phyloP scores from a whole-genome alignment of 2,329 filamentous ascomycete species.

The Colletotrichum shisoi region DNA sequence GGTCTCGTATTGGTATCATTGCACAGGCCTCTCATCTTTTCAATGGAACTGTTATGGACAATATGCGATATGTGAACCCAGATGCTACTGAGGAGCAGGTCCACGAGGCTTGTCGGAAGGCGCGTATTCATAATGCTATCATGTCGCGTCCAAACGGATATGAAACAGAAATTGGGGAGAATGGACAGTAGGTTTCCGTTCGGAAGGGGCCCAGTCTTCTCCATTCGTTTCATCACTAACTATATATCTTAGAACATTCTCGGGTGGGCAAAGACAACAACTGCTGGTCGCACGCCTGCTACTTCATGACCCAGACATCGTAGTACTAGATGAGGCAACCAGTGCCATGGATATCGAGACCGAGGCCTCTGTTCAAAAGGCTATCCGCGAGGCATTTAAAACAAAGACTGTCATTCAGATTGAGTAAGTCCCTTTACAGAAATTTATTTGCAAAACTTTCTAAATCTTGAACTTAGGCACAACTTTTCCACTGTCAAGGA shows the following conservation, averaged over 20 bases:
- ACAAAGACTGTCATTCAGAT: not conserved
- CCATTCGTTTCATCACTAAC: not conserved
- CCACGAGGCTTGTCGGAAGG: not conserved
- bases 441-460: not conserved
- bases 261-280: not conserved
- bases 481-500: not conserved
- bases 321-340: not conserved
- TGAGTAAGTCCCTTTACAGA: not conserved
- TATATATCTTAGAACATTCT: not conserved
- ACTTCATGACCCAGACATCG: not conserved
- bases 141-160: not conserved
- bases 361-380: not conserved
- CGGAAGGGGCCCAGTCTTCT: not conserved
- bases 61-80: not conserved
- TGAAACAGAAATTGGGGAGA: not conserved
- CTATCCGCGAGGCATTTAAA: not conserved
- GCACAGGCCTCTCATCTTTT: not conserved
- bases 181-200: not conserved
- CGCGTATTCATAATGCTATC: not conserved
- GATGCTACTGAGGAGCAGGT: not conserved
- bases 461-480: not conserved
- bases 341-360: not conserved
- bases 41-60: not conserved
- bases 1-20: not conserved
- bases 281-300: not conserved